Evolutionary conservation across 208 protist genomes (phyloP), one percentile per base, ranked within the genome.

Genomic region (Acanthamoeba rhysodes): DNA sequence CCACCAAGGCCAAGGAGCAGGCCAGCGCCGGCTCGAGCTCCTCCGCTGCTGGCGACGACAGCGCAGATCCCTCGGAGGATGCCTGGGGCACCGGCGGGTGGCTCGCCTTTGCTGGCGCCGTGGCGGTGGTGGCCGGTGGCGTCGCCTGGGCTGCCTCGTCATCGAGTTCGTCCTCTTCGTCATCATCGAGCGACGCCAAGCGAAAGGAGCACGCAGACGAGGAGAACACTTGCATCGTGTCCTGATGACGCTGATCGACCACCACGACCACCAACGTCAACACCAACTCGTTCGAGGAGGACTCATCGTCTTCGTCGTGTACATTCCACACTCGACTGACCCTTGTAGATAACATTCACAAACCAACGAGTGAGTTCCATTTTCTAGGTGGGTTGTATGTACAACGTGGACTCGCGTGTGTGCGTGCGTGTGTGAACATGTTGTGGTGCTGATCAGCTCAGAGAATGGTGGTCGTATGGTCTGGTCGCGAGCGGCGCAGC

Each of bases 141-240:
- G 37, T 82, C 16, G 74, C 74, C 16, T 82, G 74, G 74, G 74
- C 74, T 53, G 74, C 74, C 27, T 29, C 74, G n/a, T 45, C 74
- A 2, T 48, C 74, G 10, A 12, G 37, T 12, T 53, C 74, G 18
- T 82, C 74, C 6, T 82, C 74, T 10, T 82, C 74, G 18, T 82
- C 74, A 0, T 50, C 74, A 12, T 37, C 72, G 12, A 32, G 24
- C 24, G 74, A 82, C 3, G 37, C 55, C 41, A 82, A 82, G 41
- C 74, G 74, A 41, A 82, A 82, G 74, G 74, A n/a, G 74, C 32
- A 22, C 41, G 70, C 45, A 16, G 74, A 82, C 41, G 74, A 82
- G 22, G 74, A 82, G 37, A 53, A 45, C 74, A 53, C 74, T n/a
- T 82, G 74, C 74, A 82, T 82, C 32, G 24, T 82, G 24, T 82